Conservation (phyloP, 768 basidiomycete species). For the Cystoderma amianthinum region DNA sequence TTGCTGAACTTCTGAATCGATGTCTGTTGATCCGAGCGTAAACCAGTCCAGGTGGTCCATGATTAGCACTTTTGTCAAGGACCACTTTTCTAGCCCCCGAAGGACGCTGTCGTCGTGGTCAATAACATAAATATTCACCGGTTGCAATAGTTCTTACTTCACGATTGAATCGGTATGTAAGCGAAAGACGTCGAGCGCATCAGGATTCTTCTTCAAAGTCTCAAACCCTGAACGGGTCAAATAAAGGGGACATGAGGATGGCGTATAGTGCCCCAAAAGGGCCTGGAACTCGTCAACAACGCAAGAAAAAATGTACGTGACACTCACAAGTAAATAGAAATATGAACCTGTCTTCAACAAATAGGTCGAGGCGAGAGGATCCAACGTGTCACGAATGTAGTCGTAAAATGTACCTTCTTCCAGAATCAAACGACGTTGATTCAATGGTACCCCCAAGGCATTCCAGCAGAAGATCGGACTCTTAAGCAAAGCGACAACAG, state of each 20-base stretch:
- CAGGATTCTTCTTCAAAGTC: conserved; percentile 37
- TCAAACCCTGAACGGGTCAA: conserved; percentile 57
- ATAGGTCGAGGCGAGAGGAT: conserved; percentile 38
- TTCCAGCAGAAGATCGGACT: conserved; percentile 66
- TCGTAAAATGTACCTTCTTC: conserved; percentile 43
- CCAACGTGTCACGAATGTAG: conserved; percentile 44
- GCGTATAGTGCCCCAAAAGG: conserved; percentile 49
- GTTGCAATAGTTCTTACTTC: conserved; percentile 32
- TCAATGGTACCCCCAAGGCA: conserved; percentile 68
- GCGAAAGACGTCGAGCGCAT: conserved; percentile 46
- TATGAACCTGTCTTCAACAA: conserved; percentile 59
- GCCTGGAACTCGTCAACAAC: conserved; percentile 13
- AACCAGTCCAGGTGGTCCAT: conserved; percentile 73
- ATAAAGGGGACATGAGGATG: conserved; percentile 55
- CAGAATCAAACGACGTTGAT: conserved; percentile 57
- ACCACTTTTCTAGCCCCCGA: conserved; percentile 23
- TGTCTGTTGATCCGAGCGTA: conserved; percentile 35
- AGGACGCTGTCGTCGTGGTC: conserved; percentile 16
- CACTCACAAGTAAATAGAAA: conserved; percentile 51
- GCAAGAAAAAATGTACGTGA: not conserved
- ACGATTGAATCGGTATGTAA: conserved; percentile 69
- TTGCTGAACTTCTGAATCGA: conserved; percentile 47
- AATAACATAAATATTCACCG: conserved; percentile 1
- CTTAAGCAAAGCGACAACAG: conserved; percentile 50
- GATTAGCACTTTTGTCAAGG: conserved; percentile 56